phyloP scores from a whole-genome alignment of 1,139 yeast species.

The Saccharomyces uvarum region DNA sequence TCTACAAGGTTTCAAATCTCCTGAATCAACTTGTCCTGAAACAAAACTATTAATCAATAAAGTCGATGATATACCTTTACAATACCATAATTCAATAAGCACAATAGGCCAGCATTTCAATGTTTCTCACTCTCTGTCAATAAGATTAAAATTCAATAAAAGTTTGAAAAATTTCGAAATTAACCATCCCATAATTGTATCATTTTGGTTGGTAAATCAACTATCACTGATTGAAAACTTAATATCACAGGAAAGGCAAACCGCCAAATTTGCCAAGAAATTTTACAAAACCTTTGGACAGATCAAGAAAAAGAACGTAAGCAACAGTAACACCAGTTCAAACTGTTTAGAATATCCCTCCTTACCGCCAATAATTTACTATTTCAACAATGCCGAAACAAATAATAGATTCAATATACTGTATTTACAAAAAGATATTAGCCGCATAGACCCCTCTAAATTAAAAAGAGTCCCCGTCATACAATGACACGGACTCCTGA shows the following conservation, averaged over 20 bases:
- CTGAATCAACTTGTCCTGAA: background rate
- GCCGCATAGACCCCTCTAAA: background rate
- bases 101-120: conserved; percentile 46
- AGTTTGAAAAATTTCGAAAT: conserved; percentile 42
- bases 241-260: conserved; percentile 48
- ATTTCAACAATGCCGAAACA: conserved; percentile 13
- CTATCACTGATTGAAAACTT: conserved; percentile 39
- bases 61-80: conserved; percentile 28
- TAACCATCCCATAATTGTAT: conserved; percentile 45
- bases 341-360: conserved; percentile 31
- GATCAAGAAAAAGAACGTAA: conserved; percentile 21
- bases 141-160: conserved; percentile 44
- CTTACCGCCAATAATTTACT: conserved; percentile 29
- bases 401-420: conserved; percentile 14
- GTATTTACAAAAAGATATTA: background rate
- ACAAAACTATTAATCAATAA: conserved; percentile 24
- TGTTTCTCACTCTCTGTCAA: conserved; percentile 43
- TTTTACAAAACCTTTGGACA: conserved; percentile 30
- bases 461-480: conserved; percentile 20
- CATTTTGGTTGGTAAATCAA: conserved; percentile 46
- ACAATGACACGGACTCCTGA: conserved; percentile 11
- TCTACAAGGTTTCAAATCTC: conserved; percentile 25
- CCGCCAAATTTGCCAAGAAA: conserved; percentile 34
- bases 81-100: conserved; percentile 38
- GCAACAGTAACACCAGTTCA: conserved; percentile 13